Base-by-base conservation (phyloP, 2,329 filamentous ascomycete genomes). In the Fusarium phyllophilum region DNA sequence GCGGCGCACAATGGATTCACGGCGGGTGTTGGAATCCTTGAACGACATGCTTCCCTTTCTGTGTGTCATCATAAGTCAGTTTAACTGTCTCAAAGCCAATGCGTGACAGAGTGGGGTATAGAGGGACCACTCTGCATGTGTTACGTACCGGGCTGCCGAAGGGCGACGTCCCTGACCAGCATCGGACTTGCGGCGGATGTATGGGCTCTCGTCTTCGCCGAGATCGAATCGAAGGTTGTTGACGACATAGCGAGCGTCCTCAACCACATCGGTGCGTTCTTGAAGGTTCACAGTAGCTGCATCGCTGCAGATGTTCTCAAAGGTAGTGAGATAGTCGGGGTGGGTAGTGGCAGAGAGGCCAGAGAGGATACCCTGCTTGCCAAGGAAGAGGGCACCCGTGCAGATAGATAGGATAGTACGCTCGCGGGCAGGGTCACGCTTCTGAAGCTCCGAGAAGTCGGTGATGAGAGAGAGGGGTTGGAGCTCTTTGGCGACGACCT, bases 141-240 rank as follows among this genome's bases (percentile, higher is more conserved):
- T 74, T 70, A 82, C 88, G 75, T 86, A 90, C 87, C 90, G 86
- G 72, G 88, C 90, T 78, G 86, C 90, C 52, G 89, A 89, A 52
- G 89, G 88, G 70, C 89, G 89, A 74, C 88, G 86, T 55, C 67
- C 67, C 46, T 70, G 68, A 29, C 87, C 90, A 71, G 87, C 86
- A 75, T 93, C 91, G 66, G 90, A 89, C 87, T 92, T 93, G 85
- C 89, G 91, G 78, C 93, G 89, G 81, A 96, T 91, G 84, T 96
- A 96, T 38, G 93, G 93, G 83, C 94, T 96, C 83, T 95, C 92
- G 72, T 95, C 93, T 79, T 93, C 90, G 79, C 92, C 92, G 76
- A 96, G 86, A 78, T 96, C 94, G 82, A 96, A 97, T 77, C 94
- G 92, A 68, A 95, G 91, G 84, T 97, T 96, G 87, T 97, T 97